These are phyloP conservation scores for Trebouxia sp. DNA, from an alignment of 139 green algal genomes.

Conservation along the genomic window DNA sequence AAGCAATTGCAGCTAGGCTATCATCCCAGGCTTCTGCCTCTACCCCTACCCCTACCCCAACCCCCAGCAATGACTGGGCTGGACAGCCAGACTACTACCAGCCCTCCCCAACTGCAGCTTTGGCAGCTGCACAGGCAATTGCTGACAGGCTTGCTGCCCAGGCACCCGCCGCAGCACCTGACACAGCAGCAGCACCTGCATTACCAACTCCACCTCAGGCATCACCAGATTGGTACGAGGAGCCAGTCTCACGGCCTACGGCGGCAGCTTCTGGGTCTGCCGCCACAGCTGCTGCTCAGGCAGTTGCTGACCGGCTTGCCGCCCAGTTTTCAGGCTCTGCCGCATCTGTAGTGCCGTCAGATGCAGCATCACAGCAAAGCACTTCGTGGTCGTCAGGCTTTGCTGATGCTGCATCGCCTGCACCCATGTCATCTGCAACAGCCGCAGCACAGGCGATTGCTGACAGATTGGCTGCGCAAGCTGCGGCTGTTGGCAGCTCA, in stretches of 20 bases:
- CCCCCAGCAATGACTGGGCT: conserved; percentile 1
- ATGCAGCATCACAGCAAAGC: not conserved
- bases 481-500: not conserved
- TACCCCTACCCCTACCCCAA: not conserved
- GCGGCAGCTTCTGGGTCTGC: not conserved
- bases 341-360: not conserved
- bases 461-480: conserved; percentile 13
- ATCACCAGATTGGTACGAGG: conserved; percentile 3
- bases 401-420: not conserved
- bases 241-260: not conserved
- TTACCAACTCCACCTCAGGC: not conserved
- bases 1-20: conserved; percentile 59
- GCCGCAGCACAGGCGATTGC: conserved; percentile 30
- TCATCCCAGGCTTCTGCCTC: conserved; percentile 33
- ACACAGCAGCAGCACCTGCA: not conserved
- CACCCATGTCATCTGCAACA: conserved; percentile 1
- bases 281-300: not conserved
- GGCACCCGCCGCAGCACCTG: conserved; percentile 3
- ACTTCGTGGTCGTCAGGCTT: not conserved
- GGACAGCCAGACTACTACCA: conserved; percentile 10
- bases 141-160: conserved; percentile 28
- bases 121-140: conserved; percentile 17
- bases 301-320: not conserved
- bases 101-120: not conserved
- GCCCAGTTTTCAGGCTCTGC: not conserved